Evolutionary conservation across 371 early-diverging fungal genomes (phyloP).

Genomic region (Apophysomyces elegans): DNA sequence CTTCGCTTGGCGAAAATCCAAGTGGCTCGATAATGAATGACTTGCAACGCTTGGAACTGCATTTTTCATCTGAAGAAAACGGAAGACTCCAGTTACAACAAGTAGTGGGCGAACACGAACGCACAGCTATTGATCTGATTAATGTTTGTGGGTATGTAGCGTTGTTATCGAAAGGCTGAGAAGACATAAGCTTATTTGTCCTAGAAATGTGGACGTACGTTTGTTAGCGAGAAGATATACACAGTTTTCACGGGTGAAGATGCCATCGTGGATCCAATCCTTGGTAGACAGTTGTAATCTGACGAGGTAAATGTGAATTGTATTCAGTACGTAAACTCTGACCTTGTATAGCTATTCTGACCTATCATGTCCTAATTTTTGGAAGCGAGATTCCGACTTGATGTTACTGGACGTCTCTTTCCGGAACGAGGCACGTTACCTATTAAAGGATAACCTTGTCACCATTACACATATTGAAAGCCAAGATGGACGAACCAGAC

Average conservation of each 20-base stretch:
- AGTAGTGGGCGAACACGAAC: conserved; percentile 32
- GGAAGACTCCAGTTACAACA: conserved; percentile 27
- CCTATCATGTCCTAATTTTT: conserved; percentile 28
- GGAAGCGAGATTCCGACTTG: conserved; percentile 15
- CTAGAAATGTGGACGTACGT: conserved; percentile 40
- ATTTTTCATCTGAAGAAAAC: conserved; percentile 31
- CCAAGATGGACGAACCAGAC: conserved; percentile 30
- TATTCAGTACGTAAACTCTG: background rate
- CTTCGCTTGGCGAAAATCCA: background rate
- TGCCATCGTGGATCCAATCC: conserved; percentile 15
- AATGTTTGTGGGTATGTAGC: conserved; percentile 30
- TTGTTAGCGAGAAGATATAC: conserved; percentile 29
- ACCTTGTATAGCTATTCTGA: conserved; percentile 31
- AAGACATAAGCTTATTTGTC: background rate
- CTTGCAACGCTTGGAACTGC: conserved; percentile 30
- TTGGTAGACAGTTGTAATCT: conserved; percentile 27
- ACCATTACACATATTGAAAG: conserved; percentile 34
- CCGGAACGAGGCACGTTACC: conserved; percentile 31
- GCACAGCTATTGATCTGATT: conserved; percentile 31
- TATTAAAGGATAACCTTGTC: conserved; percentile 25
- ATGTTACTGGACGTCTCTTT: conserved; percentile 36
- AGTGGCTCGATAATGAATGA: background rate
- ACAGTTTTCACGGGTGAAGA: conserved; percentile 9
- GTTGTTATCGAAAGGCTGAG: background rate
- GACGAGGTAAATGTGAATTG: conserved; percentile 21